Base-by-base conservation (phyloP, 371 early-diverging fungal species). In the Capillidium heterosporum region DNA sequence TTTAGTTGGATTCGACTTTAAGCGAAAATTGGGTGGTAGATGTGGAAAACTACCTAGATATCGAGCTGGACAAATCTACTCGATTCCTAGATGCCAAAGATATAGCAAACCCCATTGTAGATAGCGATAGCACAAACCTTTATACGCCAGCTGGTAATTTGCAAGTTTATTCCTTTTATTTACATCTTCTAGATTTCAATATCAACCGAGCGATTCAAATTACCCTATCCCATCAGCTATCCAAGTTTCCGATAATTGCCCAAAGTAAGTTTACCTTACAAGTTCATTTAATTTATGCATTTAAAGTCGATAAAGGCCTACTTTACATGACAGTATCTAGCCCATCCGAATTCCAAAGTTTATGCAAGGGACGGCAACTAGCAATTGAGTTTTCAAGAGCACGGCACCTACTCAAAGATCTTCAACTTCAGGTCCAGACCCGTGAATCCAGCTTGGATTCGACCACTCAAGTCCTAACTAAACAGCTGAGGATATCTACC, bases 41-140 rank as follows among this genome's bases (percentile, higher is more conserved):
- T 1, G 62, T 74, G 1, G 91, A 93, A 59, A 68, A 75, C 31
- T 71, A 71, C 27, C 75, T 85, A 32, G 94, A 91, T 59, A 63
- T 93, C 44, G 86, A 89, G 60, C 64, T 93, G 28, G 90, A 89
- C 63, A 71, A 87, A 31, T 78, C 83, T 57, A 90, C 90, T 0
- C 72, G 74, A 39, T 87, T 89, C 50, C 21, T 44, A 19, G 7
- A 11, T 44, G 21, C 7, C 7, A n/a, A 7, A 7, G 19, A 44
- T n/a, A 8, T 17, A 44, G 7, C 46, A 8, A 44, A 44, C 13
- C 17, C 7, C 46, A 17, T 19, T 44, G n/a, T n/a, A n/a, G 7
- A n/a, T 13, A 40, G 10, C 40, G n/a, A 40, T n/a, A 40, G n/a
- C 10, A 40, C n/a, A n/a, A 40, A 40, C 10, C 40, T 5, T 53